Evolutionary conservation across 2,329 filamentous ascomycete genomes (phyloP).

Genomic region (Diplodia seriata): DNA sequence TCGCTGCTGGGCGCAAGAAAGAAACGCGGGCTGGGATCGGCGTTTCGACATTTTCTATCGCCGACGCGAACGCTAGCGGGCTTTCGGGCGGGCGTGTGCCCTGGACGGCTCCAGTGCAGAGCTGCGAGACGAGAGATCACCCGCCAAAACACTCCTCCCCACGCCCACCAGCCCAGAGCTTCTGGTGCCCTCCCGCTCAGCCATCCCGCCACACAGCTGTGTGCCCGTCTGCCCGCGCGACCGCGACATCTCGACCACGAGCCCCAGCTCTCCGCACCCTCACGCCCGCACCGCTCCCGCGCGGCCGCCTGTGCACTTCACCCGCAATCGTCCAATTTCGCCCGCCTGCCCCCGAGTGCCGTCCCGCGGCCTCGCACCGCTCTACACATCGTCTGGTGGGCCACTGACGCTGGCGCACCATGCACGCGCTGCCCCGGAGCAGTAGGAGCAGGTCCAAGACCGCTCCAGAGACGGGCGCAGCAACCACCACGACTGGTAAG

Average conservation of each 20-base stretch:
- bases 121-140: conserved; percentile 29
- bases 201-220: background rate
- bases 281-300: conserved; percentile 26
- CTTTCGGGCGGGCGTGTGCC: conserved; percentile 28
- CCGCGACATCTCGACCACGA: background rate
- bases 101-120: conserved; percentile 26
- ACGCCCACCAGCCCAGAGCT: conserved; percentile 6
- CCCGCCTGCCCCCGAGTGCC: background rate
- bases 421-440: conserved; percentile 48
- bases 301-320: conserved; percentile 27
- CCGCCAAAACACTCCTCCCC: conserved; percentile 19
- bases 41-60: conserved; percentile 29
- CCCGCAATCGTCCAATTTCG: conserved; percentile 31
- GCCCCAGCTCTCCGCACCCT: background rate
- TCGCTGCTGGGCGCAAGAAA: conserved; percentile 16
- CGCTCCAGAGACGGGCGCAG: conserved; percentile 39
- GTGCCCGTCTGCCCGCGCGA: background rate
- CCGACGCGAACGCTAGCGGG: conserved; percentile 17
- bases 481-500: conserved; percentile 24
- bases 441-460: conserved; percentile 48
- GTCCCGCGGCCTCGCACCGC: background rate
- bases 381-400: conserved; percentile 14
- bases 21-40: conserved; percentile 23
- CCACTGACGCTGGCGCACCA: conserved; percentile 44
- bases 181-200: conserved; percentile 7